Conservation (phyloP, 2,329 filamentous ascomycete genomes). For the Penicillium capsulatum region DNA sequence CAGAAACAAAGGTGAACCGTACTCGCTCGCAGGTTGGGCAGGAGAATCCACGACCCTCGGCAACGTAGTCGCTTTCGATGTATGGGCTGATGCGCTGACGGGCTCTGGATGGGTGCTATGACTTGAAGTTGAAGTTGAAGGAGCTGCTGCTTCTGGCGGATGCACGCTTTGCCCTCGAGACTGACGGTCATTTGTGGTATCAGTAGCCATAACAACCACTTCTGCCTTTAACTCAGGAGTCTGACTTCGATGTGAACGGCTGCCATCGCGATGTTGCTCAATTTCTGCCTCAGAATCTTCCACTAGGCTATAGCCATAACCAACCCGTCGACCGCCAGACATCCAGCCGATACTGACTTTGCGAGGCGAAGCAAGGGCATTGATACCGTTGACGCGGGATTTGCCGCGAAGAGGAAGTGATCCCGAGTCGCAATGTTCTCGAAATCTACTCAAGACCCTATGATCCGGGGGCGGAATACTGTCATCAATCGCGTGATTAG, state of each 20-base stretch:
- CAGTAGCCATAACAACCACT: background rate
- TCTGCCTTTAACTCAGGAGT: background rate
- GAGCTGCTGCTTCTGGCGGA: too few species aligned
- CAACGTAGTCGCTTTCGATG: background rate
- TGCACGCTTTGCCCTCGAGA: too few species aligned
- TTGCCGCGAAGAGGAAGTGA: conserved; percentile 1
- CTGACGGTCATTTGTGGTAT: too few species aligned
- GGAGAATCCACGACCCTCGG: background rate
- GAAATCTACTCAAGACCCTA: conserved; percentile 29
- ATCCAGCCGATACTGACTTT: conserved; percentile 43
- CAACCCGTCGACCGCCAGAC: conserved; percentile 38
- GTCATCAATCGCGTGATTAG: background rate
- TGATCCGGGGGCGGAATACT: conserved; percentile 1
- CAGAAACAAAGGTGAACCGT: conserved; percentile 3
- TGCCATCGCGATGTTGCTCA: background rate
- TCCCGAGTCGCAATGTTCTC: conserved; percentile 28
- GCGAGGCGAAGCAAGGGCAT: conserved; percentile 19
- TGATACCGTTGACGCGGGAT: background rate
- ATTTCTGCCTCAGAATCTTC: conserved; percentile 19
- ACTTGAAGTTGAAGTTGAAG: too few species aligned
- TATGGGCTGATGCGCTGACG: background rate
- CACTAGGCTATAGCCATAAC: conserved; percentile 40
- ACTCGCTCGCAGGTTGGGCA: background rate
- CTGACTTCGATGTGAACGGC: background rate
- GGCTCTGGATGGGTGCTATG: background rate